phyloP scores from a whole-genome alignment of 495 filamentous ascomycete genomes.

The Daldinia vernicosa region DNA sequence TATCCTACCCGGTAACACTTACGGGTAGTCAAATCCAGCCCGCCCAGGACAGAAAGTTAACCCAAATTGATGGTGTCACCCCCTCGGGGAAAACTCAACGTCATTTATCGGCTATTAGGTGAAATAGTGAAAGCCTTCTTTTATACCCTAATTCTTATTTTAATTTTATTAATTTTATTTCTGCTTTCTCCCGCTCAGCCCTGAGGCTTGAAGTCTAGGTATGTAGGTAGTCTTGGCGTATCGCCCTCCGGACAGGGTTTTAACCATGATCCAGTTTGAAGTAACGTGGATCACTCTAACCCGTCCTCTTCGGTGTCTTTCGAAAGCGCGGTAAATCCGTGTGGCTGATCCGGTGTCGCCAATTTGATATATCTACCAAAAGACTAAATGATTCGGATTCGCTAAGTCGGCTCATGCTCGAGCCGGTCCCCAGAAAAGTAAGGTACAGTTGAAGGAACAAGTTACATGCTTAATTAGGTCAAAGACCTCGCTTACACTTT shows the following conservation, averaged over 20 bases:
- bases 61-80: not conserved
- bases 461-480: slow-evolving; percentile 36
- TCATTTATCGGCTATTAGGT: slow-evolving; percentile 1
- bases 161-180: not conserved
- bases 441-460: slow-evolving; percentile 17
- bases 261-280: slow-evolving; percentile 3
- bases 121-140: slow-evolving; percentile 7
- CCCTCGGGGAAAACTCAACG: slow-evolving; percentile 1
- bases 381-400: slow-evolving; percentile 15
- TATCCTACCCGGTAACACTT: not conserved
- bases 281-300: slow-evolving; percentile 18
- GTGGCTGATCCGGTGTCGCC: slow-evolving; percentile 20
- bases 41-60: not conserved
- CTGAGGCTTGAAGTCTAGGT: slow-evolving; percentile 23
- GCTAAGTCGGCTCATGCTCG: slow-evolving; percentile 22
- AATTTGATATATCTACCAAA: slow-evolving; percentile 19
- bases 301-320: slow-evolving; percentile 19
- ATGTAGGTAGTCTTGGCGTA: slow-evolving; percentile 22
- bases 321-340: slow-evolving; percentile 32
- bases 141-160: not conserved
- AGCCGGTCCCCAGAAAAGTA: slow-evolving; percentile 24
- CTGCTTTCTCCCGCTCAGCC: slow-evolving; percentile 3
- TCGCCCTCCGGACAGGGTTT: slow-evolving; percentile 16
- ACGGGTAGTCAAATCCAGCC: not conserved
- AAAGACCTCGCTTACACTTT: slow-evolving; percentile 35